These are phyloP conservation scores for Isabelozyma heimii DNA, from an alignment of 805 yeast genomes.

Conservation along the genomic window DNA sequence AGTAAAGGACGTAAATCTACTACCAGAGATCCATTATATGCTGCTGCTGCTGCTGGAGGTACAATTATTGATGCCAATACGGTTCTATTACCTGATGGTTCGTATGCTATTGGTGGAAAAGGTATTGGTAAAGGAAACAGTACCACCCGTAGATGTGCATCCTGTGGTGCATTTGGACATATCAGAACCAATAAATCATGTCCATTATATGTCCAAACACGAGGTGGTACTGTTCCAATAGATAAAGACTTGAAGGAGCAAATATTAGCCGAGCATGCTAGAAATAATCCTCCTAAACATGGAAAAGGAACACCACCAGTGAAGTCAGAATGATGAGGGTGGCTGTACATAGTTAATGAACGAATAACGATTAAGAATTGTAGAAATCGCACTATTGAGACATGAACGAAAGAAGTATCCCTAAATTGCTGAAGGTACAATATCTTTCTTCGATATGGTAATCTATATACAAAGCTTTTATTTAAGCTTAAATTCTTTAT, in stretches of 20 bases:
- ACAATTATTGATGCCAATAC: conserved; percentile 42
- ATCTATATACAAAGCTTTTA: no score
- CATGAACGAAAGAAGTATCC: no score
- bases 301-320: not conserved
- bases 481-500: no score
- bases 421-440: no score
- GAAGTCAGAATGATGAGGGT: not conserved
- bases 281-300: not conserved
- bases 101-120: conserved; percentile 54
- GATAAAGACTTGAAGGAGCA: not conserved
- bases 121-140: conserved; percentile 73
- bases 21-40: conserved; percentile 30
- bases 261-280: not conserved
- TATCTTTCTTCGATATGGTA: no score
- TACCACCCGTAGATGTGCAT: conserved; percentile 81
- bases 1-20: conserved; percentile 30
- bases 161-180: conserved; percentile 95
- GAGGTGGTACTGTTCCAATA: conserved; percentile 20
- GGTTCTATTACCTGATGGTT: conserved; percentile 42
- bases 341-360: not conserved
- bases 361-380: not conserved
- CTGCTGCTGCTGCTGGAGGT: conserved; percentile 44
- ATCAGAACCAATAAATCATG: conserved; percentile 89
- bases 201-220: conserved; percentile 63
- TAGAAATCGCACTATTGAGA: no score